A percentile compares a stretch with the other conserved stretches of the same genome.
phyloP scores from a whole-genome alignment of 805 yeast species.

The Sugiyamaella marilandica region DNA sequence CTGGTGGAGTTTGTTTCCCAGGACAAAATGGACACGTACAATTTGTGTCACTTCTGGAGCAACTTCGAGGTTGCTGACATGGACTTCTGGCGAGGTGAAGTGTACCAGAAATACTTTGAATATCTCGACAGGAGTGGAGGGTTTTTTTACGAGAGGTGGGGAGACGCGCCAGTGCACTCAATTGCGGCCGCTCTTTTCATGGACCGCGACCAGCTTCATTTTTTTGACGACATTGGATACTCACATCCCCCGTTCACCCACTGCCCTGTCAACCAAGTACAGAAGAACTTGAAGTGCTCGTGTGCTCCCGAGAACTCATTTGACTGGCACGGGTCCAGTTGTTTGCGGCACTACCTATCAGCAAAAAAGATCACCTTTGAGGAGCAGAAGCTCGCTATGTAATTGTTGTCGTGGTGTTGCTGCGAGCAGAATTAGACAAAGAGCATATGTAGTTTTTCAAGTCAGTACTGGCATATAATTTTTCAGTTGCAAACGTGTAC shows the following conservation, averaged over 20 bases:
- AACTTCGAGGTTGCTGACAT: slow-evolving; percentile 72
- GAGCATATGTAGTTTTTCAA: no score
- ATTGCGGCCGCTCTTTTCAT: slow-evolving; percentile 63
- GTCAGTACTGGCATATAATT: no score
- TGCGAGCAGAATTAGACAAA: no score
- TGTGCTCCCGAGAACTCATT: slow-evolving; percentile 36
- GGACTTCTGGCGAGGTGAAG: slow-evolving; percentile 57
- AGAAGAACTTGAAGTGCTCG: slow-evolving; percentile 48
- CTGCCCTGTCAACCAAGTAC: slow-evolving; percentile 61
- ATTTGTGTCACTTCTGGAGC: slow-evolving; percentile 79
- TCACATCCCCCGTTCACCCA: slow-evolving; percentile 56
- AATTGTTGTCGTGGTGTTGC: background rate
- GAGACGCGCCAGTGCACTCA: slow-evolving; percentile 89
- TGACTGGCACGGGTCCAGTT: slow-evolving; percentile 35
- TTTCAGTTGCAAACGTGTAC: no score
- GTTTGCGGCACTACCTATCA: slow-evolving; percentile 31
- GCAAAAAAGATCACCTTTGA: slow-evolving; percentile 24
- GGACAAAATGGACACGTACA: slow-evolving; percentile 56
- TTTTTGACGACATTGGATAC: slow-evolving; percentile 72
- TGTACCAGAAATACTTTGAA: slow-evolving; percentile 57
- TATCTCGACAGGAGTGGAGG: slow-evolving; percentile 66
- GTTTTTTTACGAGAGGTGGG: slow-evolving; percentile 86
- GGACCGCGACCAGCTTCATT: slow-evolving; percentile 55
- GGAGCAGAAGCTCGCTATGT: background rate
- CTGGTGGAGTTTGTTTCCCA: slow-evolving; percentile 60